Evolutionary conservation across 2,329 filamentous ascomycete genomes (phyloP).

Genomic region (Lecanicillium sp.): DNA sequence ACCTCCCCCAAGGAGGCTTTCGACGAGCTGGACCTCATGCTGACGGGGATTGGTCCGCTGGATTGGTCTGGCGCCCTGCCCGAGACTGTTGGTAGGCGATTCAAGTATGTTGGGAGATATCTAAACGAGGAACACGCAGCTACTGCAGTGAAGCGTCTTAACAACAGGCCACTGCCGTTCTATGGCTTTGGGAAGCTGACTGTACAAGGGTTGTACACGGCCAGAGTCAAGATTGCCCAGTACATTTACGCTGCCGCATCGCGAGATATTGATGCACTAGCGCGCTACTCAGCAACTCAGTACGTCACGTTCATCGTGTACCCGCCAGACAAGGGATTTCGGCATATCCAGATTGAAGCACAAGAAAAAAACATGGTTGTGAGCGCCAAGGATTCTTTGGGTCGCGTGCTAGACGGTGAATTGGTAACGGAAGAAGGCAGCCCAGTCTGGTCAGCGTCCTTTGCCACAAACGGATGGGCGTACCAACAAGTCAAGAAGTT

Average conservation of each 20-base stretch:
- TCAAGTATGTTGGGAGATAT: constrained; percentile 2
- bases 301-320: background rate
- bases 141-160: background rate
- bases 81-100: constrained; percentile 1
- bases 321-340: background rate
- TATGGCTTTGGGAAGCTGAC: constrained; percentile 2
- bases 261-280: constrained; percentile 5
- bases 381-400: background rate
- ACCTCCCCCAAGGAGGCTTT: background rate
- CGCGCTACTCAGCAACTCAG: background rate
- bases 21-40: background rate
- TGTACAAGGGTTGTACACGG: constrained; percentile 3
- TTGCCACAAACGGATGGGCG: constrained; percentile 6
- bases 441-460: constrained; percentile 4
- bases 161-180: constrained; percentile 1
- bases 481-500: constrained; percentile 1
- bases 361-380: background rate
- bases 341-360: constrained; percentile 1
- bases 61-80: background rate
- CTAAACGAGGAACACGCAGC: background rate
- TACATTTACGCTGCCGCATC: constrained; percentile 2
- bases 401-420: background rate
- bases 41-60: constrained; percentile 4
- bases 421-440: constrained; percentile 3
- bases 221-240: background rate